A percentile compares a stretch with the other conserved stretches of the same genome.
phyloP scores from a whole-genome alignment of 441 rosid species.

The Aleurites moluccanus region DNA sequence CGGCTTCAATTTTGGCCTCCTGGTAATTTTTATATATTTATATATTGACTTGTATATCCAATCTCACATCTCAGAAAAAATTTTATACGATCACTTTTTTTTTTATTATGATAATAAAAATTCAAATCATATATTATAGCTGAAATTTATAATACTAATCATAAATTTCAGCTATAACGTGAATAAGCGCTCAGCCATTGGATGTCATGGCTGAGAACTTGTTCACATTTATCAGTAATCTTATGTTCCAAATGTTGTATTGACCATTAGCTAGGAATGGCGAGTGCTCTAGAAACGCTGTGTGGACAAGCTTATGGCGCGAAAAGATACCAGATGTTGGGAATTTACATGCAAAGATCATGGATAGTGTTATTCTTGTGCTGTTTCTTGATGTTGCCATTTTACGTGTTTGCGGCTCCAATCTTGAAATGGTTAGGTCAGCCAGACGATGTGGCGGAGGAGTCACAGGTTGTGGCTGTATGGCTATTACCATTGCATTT shows the following conservation, averaged over 20 bases:
- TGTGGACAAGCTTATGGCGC: conserved; percentile 93
- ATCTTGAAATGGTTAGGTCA: conserved; percentile 57
- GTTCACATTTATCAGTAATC: no score
- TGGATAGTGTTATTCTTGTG: conserved; percentile 68
- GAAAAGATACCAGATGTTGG: conserved; percentile 57
- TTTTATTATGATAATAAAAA: no score
- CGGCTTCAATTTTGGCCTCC: conserved; percentile 79
- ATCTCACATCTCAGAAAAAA: no score
- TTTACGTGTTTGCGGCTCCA: conserved; percentile 64
- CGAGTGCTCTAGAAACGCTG: conserved; percentile 79
- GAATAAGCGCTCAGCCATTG: no score
- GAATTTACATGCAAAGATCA: conserved; percentile 74
- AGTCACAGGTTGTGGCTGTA: conserved; percentile 47
- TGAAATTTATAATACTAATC: no score
- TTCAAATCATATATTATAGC: no score
- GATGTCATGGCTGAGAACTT: no score
- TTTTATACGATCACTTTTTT: not conserved
- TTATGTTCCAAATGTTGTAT: no score
- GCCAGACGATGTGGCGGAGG: conserved; percentile 70
- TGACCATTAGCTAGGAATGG: conserved; percentile 65
- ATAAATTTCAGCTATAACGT: no score
- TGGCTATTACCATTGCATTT: conserved; percentile 75
- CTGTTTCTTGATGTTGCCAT: conserved; percentile 56
- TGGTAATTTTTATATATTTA: conserved; percentile 37
- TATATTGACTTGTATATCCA: no score